Percentiles rank a stretch among this genome's conserved stretches.
phyloP scores from a whole-genome alignment of 73 alveolate species.

The Paramecium tetraurelia region DNA sequence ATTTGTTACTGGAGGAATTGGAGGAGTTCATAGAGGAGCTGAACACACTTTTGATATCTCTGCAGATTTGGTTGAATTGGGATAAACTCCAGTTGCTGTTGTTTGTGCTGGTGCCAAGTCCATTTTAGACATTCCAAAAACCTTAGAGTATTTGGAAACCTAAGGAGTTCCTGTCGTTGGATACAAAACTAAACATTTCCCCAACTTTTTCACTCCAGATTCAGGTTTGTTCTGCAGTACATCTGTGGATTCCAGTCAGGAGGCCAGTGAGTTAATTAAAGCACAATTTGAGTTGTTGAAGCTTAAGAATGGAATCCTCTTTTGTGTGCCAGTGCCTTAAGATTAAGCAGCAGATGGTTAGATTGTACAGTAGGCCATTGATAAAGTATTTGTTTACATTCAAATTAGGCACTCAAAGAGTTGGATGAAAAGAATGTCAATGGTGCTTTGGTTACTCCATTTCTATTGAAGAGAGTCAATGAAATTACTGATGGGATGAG shows the following conservation, averaged over 20 bases:
- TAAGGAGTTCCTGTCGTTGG: conserved; percentile 80
- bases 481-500: conserved; percentile 86
- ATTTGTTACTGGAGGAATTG: conserved; percentile 96
- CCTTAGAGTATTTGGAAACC: conserved; percentile 78
- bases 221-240: background rate
- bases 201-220: background rate
- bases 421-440: conserved; percentile 67
- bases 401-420: conserved; percentile 64
- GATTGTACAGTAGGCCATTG: conserved; percentile 71
- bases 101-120: conserved; percentile 60
- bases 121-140: conserved; percentile 78
- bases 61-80: conserved; percentile 87
- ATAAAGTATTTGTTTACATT: conserved; percentile 74
- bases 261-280: conserved; percentile 48
- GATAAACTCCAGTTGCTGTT: conserved; percentile 67
- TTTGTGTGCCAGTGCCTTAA: conserved; percentile 86
- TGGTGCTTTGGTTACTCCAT: conserved; percentile 88
- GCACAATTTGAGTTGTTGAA: conserved; percentile 67
- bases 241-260: background rate
- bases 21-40: conserved; percentile 96
- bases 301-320: conserved; percentile 77
- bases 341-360: conserved; percentile 73
- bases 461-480: conserved; percentile 85
- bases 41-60: conserved; percentile 87
- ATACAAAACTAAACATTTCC: background rate